A percentile compares a stretch with the other conserved stretches of the same genome.
phyloP scores from a whole-genome alignment of 2,329 filamentous ascomycete genomes.

The Colletotrichum gigasporum region DNA sequence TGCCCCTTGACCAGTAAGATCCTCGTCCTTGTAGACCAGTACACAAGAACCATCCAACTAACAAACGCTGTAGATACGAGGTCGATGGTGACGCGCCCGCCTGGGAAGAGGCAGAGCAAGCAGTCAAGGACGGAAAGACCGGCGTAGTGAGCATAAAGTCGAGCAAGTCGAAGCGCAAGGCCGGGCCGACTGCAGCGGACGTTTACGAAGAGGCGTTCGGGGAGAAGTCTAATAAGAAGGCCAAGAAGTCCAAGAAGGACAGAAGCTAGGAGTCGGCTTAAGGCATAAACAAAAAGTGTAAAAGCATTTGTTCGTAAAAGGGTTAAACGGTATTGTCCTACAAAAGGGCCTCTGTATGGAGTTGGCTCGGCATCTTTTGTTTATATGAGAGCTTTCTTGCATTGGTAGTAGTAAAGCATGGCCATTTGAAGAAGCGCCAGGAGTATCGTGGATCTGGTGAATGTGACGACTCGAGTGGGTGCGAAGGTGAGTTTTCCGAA shows the following conservation, averaged over 20 bases:
- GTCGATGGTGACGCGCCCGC: slow-evolving; percentile 69
- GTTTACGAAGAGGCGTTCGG: slow-evolving; percentile 70
- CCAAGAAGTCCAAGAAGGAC: slow-evolving; percentile 50
- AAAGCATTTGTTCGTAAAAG: slow-evolving; percentile 23
- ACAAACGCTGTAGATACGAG: slow-evolving; percentile 61
- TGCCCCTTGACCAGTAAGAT: slow-evolving; percentile 86
- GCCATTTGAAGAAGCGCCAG: not conserved
- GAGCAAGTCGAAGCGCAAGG: slow-evolving; percentile 81
- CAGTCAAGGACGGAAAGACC: slow-evolving; percentile 70
- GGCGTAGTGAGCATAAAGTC: slow-evolving; percentile 85
- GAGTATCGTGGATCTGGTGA: not conserved
- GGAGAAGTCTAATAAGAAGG: slow-evolving; percentile 64
- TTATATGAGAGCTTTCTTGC: not conserved
- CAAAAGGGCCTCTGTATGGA: slow-evolving; percentile 21
- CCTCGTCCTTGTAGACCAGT: not conserved
- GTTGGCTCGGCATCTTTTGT: slow-evolving; percentile 21
- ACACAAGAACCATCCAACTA: slow-evolving; percentile 16
- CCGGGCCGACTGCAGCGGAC: slow-evolving; percentile 65
- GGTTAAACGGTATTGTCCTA: slow-evolving; percentile 12
- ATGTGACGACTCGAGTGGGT: not conserved
- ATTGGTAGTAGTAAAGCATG: not conserved
- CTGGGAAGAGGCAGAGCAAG: slow-evolving; percentile 79
- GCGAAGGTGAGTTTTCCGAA: not conserved
- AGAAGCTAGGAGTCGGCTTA: not conserved
- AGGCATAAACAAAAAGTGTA: slow-evolving; percentile 24